Evolutionary conservation across 31 red algal genomes (phyloP).

Genomic region (Porphyra umbilicalis): DNA sequence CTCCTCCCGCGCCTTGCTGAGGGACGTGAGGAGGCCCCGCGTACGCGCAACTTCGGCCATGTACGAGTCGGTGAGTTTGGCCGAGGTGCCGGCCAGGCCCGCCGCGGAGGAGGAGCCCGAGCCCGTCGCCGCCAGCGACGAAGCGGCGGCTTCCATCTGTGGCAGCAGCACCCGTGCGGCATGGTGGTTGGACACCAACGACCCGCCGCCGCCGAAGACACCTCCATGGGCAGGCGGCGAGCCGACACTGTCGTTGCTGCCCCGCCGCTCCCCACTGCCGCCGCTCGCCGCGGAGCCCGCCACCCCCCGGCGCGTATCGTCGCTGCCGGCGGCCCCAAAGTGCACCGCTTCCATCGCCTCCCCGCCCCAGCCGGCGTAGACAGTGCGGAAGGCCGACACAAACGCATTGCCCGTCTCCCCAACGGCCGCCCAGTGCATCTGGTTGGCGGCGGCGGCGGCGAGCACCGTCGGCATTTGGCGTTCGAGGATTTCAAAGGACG

Average conservation of each 20-base stretch:
- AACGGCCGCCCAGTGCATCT: neutral
- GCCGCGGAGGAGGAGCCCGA: neutral
- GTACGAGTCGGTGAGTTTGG: neutral
- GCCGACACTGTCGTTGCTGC: neutral
- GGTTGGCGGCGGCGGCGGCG: neutral
- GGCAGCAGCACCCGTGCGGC: neutral
- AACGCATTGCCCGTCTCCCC: neutral
- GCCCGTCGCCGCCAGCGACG: neutral
- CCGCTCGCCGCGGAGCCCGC: neutral
- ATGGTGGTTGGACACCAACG: neutral
- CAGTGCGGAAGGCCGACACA: neutral
- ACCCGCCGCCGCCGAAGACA: neutral
- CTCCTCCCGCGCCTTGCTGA: neutral
- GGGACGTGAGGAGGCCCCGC: neutral
- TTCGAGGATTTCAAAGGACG: neutral
- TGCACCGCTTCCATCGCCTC: neutral
- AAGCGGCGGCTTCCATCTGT: neutral
- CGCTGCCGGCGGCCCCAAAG: neutral
- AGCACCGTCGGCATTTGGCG: neutral
- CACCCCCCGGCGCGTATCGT: neutral
- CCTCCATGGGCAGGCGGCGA: neutral
- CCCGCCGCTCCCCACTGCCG: neutral
- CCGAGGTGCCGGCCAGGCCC: neutral
- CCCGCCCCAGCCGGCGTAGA: neutral
- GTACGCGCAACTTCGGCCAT: neutral